phyloP scores from a whole-genome alignment of 345 rosid species.

The Excoecaria cochinchinensis region DNA sequence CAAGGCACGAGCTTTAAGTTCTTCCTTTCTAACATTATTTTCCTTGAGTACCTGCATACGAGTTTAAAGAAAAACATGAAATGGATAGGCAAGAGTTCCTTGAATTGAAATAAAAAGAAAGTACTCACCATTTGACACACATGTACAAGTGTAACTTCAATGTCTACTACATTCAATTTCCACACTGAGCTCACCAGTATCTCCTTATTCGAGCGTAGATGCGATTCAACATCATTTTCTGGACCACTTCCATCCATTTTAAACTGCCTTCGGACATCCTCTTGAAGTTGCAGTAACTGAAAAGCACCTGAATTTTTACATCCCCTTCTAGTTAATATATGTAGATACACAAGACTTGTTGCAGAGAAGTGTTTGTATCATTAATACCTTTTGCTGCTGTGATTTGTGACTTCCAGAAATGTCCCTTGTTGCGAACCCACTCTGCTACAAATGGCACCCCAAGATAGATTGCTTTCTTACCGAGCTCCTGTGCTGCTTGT shows the following conservation, averaged over 20 bases:
- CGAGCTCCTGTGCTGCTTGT: conserved; percentile 69
- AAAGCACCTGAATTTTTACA: conserved; percentile 58
- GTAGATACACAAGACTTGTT: not conserved
- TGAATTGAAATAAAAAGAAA: conserved; percentile 4
- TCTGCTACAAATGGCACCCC: conserved; percentile 69
- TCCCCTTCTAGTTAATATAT: not conserved
- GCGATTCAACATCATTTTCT: conserved; percentile 67
- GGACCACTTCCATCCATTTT: conserved; percentile 58
- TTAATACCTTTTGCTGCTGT: conserved; percentile 65
- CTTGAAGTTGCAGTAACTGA: conserved; percentile 91
- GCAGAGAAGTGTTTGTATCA: not conserved
- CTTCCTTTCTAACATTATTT: conserved; percentile 61
- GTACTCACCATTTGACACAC: conserved; percentile 79
- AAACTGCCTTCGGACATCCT: conserved; percentile 57
- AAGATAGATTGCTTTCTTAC: conserved; percentile 67
- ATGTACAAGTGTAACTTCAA: conserved; percentile 71
- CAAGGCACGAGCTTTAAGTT: conserved; percentile 63
- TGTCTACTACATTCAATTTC: conserved; percentile 92
- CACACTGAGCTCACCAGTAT: conserved; percentile 74
- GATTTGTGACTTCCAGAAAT: conserved; percentile 73
- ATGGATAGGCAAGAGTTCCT: not conserved
- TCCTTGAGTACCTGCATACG: conserved; percentile 62
- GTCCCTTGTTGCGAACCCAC: conserved; percentile 72
- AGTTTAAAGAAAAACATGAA: not conserved
- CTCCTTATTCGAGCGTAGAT: conserved; percentile 67